Base-by-base conservation (phyloP, 2,329 filamentous ascomycete species). In the Ophiostoma ulmi region DNA sequence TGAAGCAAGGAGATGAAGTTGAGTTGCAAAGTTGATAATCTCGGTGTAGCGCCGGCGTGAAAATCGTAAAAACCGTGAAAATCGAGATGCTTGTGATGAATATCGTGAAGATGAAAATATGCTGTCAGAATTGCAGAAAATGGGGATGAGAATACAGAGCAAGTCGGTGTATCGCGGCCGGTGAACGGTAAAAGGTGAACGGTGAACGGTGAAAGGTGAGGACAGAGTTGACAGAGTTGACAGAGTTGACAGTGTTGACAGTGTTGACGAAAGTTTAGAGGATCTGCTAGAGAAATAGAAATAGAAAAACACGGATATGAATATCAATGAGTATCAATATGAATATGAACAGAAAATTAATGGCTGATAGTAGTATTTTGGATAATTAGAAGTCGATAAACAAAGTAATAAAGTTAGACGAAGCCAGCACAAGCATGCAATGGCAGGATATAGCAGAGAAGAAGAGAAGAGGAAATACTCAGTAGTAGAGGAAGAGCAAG, bases 231-330 rank as follows among this genome's bases (percentile, higher is more conserved):
- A 52, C 17, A n/a, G n/a, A n/a, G n/a, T n/a, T n/a, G n/a, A n/a
- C n/a, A 31, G 26, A 31, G 26, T 31, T 14, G 10, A 58, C 7
- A 17, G 4, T 22, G n/a, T n/a, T n/a, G n/a, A n/a, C n/a, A n/a
- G 22, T 14, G 55, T 35, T 14, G 55, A 65, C 26, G 39, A 26
- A 26, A 2, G 22, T 17, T 7, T 5, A 22, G 31, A 65, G 63
- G 63, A 65, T 65, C 63, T 65, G 63, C 63, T 22, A 11, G 36
- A 13, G 63, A 65, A 39, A 65, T 65, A 65, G 35, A 65, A 65
- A 65, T 41, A 65, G 20, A 39, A 39, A 35, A 61, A 31, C 22
- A 61, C 22, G 48, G 20, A n/a, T 5, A 11, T 61, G 22, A 20
- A 31, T 61, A 26, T 7, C 8, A 11, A 39, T 39, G 10, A 39